Evolutionary conservation across 1,284 basidiomycete species (phyloP).

Genomic region (Cryptococcus sp.): DNA sequence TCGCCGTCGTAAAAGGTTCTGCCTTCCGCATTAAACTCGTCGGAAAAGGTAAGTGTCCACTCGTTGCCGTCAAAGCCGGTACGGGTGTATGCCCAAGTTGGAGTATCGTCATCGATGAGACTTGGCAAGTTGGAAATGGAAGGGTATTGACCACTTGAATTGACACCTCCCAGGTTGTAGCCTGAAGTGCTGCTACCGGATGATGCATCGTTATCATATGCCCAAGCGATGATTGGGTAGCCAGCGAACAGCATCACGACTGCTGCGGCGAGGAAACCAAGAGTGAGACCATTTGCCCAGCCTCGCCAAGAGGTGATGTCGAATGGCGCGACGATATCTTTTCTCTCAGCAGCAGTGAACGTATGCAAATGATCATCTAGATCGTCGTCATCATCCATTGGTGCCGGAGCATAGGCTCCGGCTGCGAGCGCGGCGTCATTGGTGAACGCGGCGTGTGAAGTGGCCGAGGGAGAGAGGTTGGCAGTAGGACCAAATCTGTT

Average conservation of each 20-base stretch:
- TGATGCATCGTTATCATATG: slow-evolving; percentile 48
- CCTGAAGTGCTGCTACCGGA: slow-evolving; percentile 49
- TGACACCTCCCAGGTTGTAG: slow-evolving; percentile 73
- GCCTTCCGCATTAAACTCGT: slow-evolving; percentile 79
- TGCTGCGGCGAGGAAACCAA: slow-evolving; percentile 52
- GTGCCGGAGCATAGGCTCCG: slow-evolving; percentile 7
- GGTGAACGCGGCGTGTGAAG: neutral
- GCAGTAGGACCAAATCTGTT: slow-evolving; percentile 31
- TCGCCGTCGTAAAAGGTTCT: slow-evolving; percentile 57
- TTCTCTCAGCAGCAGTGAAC: slow-evolving; percentile 46
- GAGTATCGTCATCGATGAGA: slow-evolving; percentile 70
- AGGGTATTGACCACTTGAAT: slow-evolving; percentile 67
- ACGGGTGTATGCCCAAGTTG: slow-evolving; percentile 60
- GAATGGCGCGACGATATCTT: slow-evolving; percentile 53
- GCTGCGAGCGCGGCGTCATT: slow-evolving; percentile 1
- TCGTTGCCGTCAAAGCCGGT: slow-evolving; percentile 66
- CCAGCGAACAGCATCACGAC: slow-evolving; percentile 70
- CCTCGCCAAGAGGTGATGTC: slow-evolving; percentile 44
- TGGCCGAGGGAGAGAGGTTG: slow-evolving; percentile 12
- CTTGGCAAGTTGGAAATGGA: slow-evolving; percentile 61
- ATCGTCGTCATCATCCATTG: slow-evolving; percentile 45
- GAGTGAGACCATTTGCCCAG: slow-evolving; percentile 60
- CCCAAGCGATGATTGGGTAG: slow-evolving; percentile 71
- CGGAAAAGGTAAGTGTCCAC: slow-evolving; percentile 76
- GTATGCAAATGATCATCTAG: slow-evolving; percentile 63